Base-by-base conservation (phyloP, 2,329 filamentous ascomycete genomes). In the Arthroderma sp. region DNA sequence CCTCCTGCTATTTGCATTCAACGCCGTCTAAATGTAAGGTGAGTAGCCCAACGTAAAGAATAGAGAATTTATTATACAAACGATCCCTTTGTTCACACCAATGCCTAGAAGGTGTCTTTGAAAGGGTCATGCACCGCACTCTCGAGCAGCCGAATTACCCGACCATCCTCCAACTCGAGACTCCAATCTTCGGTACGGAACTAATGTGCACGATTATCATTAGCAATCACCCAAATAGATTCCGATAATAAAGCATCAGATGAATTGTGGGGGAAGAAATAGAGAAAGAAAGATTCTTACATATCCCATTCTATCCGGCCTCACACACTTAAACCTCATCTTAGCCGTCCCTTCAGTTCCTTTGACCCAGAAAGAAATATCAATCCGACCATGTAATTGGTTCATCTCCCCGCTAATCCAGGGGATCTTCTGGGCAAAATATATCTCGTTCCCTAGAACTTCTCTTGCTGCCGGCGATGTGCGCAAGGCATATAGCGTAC, bases 151-250 rank as follows among this genome's bases (percentile, higher is more conserved):
- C 93, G 82, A 52, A 95, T 74, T 52, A 82, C 77, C 42, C 70
- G 70, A 36, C 77, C 77, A 56, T 78, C 75, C 50, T 74, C 71
- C 50, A 77, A 78, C 61, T 81, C 78, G 55, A 98, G 68, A 59
- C 82, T 91, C 88, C 89, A 98, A 70, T 88, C 84, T 46, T 81
- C 76, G 32, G 91, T 98, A 68, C 86, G 80, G 64, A 94, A 96
- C 70, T 80, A 54, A 36, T 43, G 36, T 36, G 41, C n/a, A 6
- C 6, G 15, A 6, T 9, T 10, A 43, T 36, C 5, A 11, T 37
- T 27, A 27, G 15, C 30, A 6, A 10, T 7, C 32, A 11, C 5
- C 15, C 15, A 22, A 22, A 22, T 22, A 22, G 15, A 22, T 22
- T 22, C 15, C 15, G 15, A 22, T 22, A 22, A 22, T 22, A 22